Evolutionary conservation across 2,329 filamentous ascomycete species (phyloP).

Genomic region (Diaporthe velutina): DNA sequence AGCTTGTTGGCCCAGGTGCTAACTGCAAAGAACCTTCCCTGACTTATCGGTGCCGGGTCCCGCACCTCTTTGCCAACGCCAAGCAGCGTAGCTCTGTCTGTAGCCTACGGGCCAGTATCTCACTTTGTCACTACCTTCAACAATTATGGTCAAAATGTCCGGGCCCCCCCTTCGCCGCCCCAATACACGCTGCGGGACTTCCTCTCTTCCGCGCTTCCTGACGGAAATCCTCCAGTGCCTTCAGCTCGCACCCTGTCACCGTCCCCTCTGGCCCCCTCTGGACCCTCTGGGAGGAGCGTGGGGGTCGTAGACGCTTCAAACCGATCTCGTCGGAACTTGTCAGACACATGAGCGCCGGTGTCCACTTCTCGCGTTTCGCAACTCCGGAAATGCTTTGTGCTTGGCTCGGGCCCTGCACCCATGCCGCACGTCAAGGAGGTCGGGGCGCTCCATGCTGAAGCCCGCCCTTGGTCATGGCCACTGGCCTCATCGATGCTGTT

Average conservation of each 20-base stretch:
- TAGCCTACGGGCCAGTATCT: background rate
- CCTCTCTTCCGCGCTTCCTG: constrained; percentile 19
- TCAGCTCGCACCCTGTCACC: background rate
- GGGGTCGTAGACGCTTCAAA: constrained; percentile 31
- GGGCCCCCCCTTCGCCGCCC: constrained; percentile 16
- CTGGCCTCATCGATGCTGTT: background rate
- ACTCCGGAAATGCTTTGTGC: constrained; percentile 33
- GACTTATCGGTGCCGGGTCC: background rate
- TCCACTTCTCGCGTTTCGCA: constrained; percentile 41
- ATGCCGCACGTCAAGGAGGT: constrained; percentile 2
- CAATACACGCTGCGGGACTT: background rate
- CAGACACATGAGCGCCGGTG: constrained; percentile 26
- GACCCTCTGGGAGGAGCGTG: constrained; percentile 13
- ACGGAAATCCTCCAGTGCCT: constrained; percentile 2
- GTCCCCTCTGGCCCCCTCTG: constrained; percentile 11
- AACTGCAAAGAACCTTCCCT: background rate
- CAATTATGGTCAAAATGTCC: constrained; percentile 29
- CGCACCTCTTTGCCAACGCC: constrained; percentile 23
- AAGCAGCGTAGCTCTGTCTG: constrained; percentile 21
- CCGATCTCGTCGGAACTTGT: constrained; percentile 33
- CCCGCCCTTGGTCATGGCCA: background rate
- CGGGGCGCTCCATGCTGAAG: constrained; percentile 11
- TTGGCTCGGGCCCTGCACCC: constrained; percentile 17
- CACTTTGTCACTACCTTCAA: constrained; percentile 12
- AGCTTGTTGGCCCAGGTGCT: background rate